Conservation (phyloP, 2,329 filamentous ascomycete species). For the Helotiales sp. region DNA sequence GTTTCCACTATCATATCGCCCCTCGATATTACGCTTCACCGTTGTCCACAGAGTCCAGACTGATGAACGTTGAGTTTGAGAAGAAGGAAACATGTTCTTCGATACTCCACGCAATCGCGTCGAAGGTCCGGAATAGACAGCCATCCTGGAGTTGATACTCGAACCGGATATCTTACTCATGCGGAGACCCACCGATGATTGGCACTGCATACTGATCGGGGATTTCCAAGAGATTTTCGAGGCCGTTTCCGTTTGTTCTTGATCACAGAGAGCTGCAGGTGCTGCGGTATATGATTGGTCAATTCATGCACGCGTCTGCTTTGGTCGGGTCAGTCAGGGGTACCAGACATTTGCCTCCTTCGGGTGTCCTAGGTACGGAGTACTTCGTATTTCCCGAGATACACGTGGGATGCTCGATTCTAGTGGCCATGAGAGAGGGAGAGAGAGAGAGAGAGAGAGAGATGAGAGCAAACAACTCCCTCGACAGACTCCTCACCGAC, state of each 20-base stretch:
- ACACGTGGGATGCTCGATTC: too few relatives aligned
- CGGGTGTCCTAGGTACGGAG: too few relatives aligned
- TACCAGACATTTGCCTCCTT: background rate
- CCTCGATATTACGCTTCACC: background rate
- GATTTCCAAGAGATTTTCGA: background rate
- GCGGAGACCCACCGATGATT: background rate
- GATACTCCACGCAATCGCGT: background rate
- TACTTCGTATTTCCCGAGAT: too few relatives aligned
- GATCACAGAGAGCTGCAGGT: background rate
- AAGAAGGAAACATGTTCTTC: background rate
- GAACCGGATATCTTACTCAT: background rate
- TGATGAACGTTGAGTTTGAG: too few relatives aligned
- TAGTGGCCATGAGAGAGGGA: background rate
- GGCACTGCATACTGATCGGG: background rate
- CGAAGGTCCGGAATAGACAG: background rate
- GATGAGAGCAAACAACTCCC: too few relatives aligned
- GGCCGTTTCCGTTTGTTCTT: constrained; percentile 5
- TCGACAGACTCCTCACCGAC: too few relatives aligned
- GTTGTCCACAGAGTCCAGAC: background rate
- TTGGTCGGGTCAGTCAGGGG: background rate
- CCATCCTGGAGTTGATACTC: background rate
- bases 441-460: too few relatives aligned
- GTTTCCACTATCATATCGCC: background rate
- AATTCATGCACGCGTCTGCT: background rate
- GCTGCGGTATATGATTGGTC: background rate